phyloP scores from a whole-genome alignment of 805 yeast genomes.

The Isabelozyma gotoi region DNA sequence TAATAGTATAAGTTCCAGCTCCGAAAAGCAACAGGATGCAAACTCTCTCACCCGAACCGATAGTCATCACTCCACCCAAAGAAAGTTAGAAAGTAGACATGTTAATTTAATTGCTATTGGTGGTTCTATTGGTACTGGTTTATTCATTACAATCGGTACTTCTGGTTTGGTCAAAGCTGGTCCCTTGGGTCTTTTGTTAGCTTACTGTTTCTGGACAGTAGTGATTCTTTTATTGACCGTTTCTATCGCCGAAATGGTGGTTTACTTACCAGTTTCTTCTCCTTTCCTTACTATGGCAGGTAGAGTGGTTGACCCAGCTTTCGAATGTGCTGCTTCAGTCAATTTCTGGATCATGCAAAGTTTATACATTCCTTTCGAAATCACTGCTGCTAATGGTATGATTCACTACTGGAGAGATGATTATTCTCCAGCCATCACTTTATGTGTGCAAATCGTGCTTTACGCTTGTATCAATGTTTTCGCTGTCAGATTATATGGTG shows the following conservation, averaged over 20 bases:
- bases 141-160: conserved; percentile 34
- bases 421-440: conserved; percentile 47
- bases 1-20: neutral
- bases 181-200: conserved; percentile 32
- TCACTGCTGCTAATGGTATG: conserved; percentile 52
- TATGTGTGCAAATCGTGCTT: conserved; percentile 40
- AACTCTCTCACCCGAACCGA: neutral
- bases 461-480: conserved; percentile 44
- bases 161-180: conserved; percentile 31
- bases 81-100: conserved; percentile 49
- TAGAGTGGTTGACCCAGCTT: conserved; percentile 36
- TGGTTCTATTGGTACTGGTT: conserved; percentile 64
- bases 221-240: conserved; percentile 31
- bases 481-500: conserved; percentile 52
- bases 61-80: conserved; percentile 8
- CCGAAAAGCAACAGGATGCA: neutral
- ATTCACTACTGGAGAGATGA: conserved; percentile 52
- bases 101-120: conserved; percentile 69
- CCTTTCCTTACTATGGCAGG: conserved; percentile 39
- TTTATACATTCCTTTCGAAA: conserved; percentile 47
- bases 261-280: conserved; percentile 33
- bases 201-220: conserved; percentile 31
- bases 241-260: conserved; percentile 39
- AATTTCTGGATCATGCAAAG: conserved; percentile 45
- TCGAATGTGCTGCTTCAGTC: conserved; percentile 29